Evolutionary conservation across 1,139 yeast species (phyloP).

Genomic region (Yamadazyma spencermartinsiae): DNA sequence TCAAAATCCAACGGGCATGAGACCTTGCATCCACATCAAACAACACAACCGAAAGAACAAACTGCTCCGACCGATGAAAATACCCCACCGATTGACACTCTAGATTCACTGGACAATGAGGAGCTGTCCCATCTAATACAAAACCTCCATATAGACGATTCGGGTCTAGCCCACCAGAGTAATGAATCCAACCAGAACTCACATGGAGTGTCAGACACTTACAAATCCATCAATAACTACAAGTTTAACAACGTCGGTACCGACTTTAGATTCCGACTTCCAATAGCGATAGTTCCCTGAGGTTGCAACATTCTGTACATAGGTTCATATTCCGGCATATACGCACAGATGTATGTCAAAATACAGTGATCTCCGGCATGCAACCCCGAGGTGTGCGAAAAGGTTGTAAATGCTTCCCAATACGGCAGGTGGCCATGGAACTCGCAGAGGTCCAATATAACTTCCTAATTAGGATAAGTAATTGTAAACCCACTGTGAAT

Average conservation of each 20-base stretch:
- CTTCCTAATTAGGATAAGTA: constrained; percentile 5
- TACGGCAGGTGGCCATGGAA: not conserved
- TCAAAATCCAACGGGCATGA: no score
- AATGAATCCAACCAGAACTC: not conserved
- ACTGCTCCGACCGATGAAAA: constrained; percentile 2
- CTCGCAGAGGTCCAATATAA: constrained; percentile 2
- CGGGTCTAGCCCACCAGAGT: not conserved
- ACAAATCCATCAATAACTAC: constrained; percentile 14
- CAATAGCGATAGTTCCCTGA: constrained; percentile 26
- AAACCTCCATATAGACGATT: not conserved
- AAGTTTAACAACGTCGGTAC: constrained; percentile 31
- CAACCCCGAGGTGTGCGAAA: not conserved
- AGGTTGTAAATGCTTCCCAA: constrained; percentile 2
- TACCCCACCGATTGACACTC: constrained; percentile 8
- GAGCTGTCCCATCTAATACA: not conserved
- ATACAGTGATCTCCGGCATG: not conserved
- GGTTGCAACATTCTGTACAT: constrained; percentile 1
- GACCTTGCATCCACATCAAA: no score
- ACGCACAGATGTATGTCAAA: no score
- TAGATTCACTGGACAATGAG: no score
- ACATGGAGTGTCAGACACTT: not conserved
- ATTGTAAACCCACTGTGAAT: not conserved
- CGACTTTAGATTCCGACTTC: constrained; percentile 37
- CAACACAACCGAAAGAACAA: no score
- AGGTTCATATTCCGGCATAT: not conserved